Conservation (phyloP, 1,284 basidiomycete species). For the Malassezia yamatoensis region DNA sequence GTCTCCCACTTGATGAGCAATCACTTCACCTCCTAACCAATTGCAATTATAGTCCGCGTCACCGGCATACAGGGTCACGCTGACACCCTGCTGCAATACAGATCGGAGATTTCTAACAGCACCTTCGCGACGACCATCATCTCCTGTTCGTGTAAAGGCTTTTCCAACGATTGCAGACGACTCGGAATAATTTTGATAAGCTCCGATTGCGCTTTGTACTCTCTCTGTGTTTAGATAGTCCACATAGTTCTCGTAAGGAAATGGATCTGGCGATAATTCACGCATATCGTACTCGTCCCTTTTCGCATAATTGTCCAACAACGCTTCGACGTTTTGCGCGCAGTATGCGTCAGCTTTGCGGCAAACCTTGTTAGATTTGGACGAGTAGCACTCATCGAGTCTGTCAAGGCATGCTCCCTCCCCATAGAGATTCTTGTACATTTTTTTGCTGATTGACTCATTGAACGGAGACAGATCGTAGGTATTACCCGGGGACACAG, state of each 20-base stretch:
- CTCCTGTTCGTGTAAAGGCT: slow-evolving; percentile 23
- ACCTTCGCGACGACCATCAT: slow-evolving; percentile 22
- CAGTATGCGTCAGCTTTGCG: slow-evolving; percentile 28
- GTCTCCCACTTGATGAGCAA: slow-evolving; percentile 22
- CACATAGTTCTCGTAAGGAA: slow-evolving; percentile 29
- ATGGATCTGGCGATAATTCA: slow-evolving; percentile 28
- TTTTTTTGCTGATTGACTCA: slow-evolving; percentile 17
- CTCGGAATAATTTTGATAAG: slow-evolving; percentile 30
- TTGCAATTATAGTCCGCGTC: slow-evolving; percentile 38
- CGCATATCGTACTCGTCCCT: slow-evolving; percentile 35
- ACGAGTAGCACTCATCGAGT: slow-evolving; percentile 24
- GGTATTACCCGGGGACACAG: slow-evolving; percentile 27
- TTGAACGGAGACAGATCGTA: slow-evolving; percentile 28
- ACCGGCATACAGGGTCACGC: slow-evolving; percentile 26
- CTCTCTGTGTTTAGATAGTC: slow-evolving; percentile 25
- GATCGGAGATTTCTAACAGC: slow-evolving; percentile 23
- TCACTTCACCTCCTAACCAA: slow-evolving; percentile 23
- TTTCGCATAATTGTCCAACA: slow-evolving; percentile 21
- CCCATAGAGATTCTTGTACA: slow-evolving; percentile 26
- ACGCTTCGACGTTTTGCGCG: slow-evolving; percentile 22
- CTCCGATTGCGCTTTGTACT: slow-evolving; percentile 27
- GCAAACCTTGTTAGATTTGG: slow-evolving; percentile 23
- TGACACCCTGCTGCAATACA: slow-evolving; percentile 24
- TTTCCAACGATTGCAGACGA: slow-evolving; percentile 18
- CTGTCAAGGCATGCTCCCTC: slow-evolving; percentile 29